Base-by-base conservation (phyloP, 805 yeast species). In the Hyphopichia homilentoma region DNA sequence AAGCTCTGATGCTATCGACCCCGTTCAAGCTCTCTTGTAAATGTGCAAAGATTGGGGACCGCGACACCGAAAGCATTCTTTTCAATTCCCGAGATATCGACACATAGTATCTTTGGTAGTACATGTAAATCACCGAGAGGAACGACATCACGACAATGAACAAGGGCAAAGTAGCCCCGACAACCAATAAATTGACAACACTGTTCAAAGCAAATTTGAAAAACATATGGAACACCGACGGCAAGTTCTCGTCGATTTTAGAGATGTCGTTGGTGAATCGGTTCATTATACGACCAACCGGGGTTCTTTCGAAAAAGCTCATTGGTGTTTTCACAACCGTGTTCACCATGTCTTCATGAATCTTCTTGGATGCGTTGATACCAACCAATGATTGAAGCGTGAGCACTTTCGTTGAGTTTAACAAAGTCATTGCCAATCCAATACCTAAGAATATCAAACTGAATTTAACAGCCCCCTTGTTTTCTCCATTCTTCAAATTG, bases 1-100 rank as follows among this genome's bases (percentile, higher is more conserved):
- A 89, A 0, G 96, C 96, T 29, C 82, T 68, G 35, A 88, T 79
- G 1, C 94, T 88, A 29, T 78, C 77, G 15, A 81, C 75, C 8
- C 96, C 96, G 20, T 70, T 72, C 30, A 88, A 59, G 2, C 88
- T 79, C 50, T 88, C 96, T 50, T 84, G 89, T 41, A 88, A 70
- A 44, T 83, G 87, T 0, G 95, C 83, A 62, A 75, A 83, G 12
- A 86, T 77, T 3, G 96, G 96, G 35, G 85, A 76, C 47, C 76
- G 71, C 4, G 90, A 71, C 15, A 78, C 68, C 33, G 84, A 77
- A 29, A 75, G 77, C 32, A 86, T 63, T 47, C 96, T 73, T 52
- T 84, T 84, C 46, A 87, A 64, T 52, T 87, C 95, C 47, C 96
- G 72, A 6, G 88, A 75, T 1, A 86, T 71, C 4, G 77, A 67